These are phyloP conservation scores for Myochromella boudieri DNA, from an alignment of 768 basidiomycete genomes.

Conservation along the genomic window DNA sequence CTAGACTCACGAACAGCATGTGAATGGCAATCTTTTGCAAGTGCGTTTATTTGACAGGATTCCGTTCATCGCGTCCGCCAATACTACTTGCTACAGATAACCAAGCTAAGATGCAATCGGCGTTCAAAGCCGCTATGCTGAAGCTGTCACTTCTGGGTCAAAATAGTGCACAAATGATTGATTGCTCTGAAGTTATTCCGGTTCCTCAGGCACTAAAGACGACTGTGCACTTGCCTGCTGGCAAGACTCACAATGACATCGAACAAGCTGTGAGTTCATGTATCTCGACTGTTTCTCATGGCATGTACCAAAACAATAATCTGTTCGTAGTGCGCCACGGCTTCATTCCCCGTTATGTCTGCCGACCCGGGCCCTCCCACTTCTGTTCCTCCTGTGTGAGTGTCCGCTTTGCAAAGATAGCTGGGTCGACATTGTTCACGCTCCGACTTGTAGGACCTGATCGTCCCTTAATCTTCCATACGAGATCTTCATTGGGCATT, in stretches of 20 bases:
- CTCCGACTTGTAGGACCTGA: no score
- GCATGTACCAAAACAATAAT: neutral
- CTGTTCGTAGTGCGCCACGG: constrained; percentile 28
- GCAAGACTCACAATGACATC: constrained; percentile 23
- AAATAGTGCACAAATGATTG: constrained; percentile 17
- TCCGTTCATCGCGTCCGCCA: neutral
- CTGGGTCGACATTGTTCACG: no score
- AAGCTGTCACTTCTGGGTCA: constrained; percentile 46
- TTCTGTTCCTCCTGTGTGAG: constrained; percentile 5
- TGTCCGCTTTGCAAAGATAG: no score
- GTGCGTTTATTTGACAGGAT: no score
- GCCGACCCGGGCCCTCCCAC: constrained; percentile 6
- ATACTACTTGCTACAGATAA: neutral
- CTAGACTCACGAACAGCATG: constrained; percentile 45
- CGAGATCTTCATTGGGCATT: no score
- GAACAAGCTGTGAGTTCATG: constrained; percentile 26
- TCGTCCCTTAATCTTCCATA: no score
- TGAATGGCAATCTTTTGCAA: constrained; percentile 44
- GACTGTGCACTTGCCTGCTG: constrained; percentile 32
- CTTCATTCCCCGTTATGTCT: constrained; percentile 31
- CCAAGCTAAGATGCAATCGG: constrained; percentile 30
- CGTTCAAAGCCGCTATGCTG: constrained; percentile 40
- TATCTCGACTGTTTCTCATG: neutral
- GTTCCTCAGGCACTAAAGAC: constrained; percentile 8
- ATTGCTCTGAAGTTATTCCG: constrained; percentile 16